A percentile compares a stretch with the other conserved stretches of the same genome.
These are phyloP conservation scores for Trichoderma pleuroti DNA, from an alignment of 2,329 filamentous ascomycete species.

Conservation along the genomic window DNA sequence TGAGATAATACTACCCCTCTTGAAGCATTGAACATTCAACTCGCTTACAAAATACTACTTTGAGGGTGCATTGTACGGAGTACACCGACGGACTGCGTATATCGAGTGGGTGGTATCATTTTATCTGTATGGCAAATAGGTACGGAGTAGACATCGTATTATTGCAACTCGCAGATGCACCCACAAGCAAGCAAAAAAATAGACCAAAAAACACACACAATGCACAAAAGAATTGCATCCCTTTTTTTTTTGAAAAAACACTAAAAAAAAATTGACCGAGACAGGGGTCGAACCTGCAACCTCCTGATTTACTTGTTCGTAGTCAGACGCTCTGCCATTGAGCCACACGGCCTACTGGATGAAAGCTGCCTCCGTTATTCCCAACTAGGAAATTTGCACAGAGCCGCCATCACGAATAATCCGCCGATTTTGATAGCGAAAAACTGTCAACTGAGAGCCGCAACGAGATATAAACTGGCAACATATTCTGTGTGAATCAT, in stretches of 20 bases:
- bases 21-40: neutral
- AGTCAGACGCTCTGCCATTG: constrained; percentile 20
- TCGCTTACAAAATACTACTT: neutral
- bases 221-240: neutral
- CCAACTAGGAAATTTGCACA: neutral
- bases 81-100: neutral
- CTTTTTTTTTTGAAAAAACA: neutral
- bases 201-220: neutral
- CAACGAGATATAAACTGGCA: neutral
- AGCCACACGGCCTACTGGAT: constrained; percentile 18
- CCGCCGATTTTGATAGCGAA: neutral
- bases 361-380: neutral
- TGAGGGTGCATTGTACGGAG: neutral
- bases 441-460: neutral
- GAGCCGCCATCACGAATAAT: neutral
- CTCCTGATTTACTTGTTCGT: constrained; percentile 18
- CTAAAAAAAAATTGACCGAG: constrained; percentile 18
- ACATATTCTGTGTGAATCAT: neutral
- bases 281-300: constrained; percentile 20
- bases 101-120: neutral
- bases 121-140: neutral
- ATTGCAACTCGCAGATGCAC: too few relatives aligned
- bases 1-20: neutral
- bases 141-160: too few relatives aligned
- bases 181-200: neutral